Conservation (phyloP, 2,329 filamentous ascomycete species). For the Botrytis porri region DNA sequence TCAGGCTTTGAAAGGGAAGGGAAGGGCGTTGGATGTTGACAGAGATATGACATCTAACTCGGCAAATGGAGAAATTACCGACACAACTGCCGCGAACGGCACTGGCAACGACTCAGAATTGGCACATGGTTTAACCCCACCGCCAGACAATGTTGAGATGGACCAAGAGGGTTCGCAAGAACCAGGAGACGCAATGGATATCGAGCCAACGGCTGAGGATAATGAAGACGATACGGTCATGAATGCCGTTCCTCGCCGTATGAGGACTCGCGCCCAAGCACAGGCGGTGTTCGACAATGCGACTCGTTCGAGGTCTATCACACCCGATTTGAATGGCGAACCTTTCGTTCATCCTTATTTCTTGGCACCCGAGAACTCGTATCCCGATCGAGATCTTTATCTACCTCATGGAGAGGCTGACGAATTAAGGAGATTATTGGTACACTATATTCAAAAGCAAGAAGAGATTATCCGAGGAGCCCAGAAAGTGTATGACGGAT, state of each 20-base stretch:
- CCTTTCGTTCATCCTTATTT: slow-evolving; percentile 74
- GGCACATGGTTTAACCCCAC: neutral
- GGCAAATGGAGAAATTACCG: neutral
- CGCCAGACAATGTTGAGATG: slow-evolving; percentile 21
- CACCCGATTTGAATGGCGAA: slow-evolving; percentile 47
- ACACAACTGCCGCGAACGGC: neutral
- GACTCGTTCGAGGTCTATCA: slow-evolving; percentile 37
- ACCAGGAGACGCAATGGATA: slow-evolving; percentile 2
- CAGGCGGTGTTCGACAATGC: slow-evolving; percentile 42
- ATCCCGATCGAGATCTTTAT: slow-evolving; percentile 67
- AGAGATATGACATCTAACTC: neutral
- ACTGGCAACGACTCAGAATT: neutral
- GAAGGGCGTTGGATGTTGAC: slow-evolving; percentile 3
- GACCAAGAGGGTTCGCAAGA: slow-evolving; percentile 17
- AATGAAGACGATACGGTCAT: slow-evolving; percentile 44
- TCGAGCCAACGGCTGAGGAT: slow-evolving; percentile 35
- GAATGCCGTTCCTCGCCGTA: slow-evolving; percentile 46
- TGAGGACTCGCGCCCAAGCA: slow-evolving; percentile 54
- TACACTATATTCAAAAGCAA: slow-evolving; percentile 80
- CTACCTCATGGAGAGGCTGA: slow-evolving; percentile 73
- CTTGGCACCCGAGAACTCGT: slow-evolving; percentile 57
- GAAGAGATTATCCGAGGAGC: slow-evolving; percentile 76
- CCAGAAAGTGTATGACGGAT: slow-evolving; percentile 63
- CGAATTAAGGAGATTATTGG: slow-evolving; percentile 69
- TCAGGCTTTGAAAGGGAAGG: slow-evolving; percentile 6